Percentiles rank a stretch among this genome's conserved stretches.
These are phyloP conservation scores for Picea abies DNA, from an alignment of 83 land plant genomes.

Conservation along the genomic window DNA sequence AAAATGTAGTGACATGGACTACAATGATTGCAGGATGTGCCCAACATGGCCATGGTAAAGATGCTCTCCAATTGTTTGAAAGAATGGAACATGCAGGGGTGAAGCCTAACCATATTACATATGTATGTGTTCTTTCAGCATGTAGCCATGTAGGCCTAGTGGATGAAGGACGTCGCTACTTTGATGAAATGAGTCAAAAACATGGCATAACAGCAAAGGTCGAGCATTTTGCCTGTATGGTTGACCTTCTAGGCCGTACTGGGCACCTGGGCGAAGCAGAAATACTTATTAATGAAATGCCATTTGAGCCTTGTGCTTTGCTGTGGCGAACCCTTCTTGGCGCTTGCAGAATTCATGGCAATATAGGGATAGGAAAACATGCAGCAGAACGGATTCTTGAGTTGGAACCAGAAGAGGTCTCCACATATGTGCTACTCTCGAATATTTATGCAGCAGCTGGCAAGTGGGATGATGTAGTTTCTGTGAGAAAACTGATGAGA, in stretches of 20 bases:
- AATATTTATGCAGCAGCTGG: conserved; percentile 51
- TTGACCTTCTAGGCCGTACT: conserved; percentile 47
- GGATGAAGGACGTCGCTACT: conserved; percentile 33
- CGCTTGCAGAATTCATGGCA: conserved; percentile 36
- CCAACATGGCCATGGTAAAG: conserved; percentile 22
- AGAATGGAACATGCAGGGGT: conserved; percentile 37
- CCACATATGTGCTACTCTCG: conserved; percentile 36
- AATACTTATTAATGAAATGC: conserved; percentile 41
- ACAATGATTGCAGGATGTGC: conserved; percentile 55
- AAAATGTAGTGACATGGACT: conserved; percentile 60
- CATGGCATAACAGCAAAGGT: conserved; percentile 33
- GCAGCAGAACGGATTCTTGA: conserved; percentile 35
- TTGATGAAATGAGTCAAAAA: conserved; percentile 27
- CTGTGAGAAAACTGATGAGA: conserved; percentile 34
- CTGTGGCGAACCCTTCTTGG: conserved; percentile 43
- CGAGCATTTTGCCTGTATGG: conserved; percentile 52
- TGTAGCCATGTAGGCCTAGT: conserved; percentile 45
- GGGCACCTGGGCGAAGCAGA: conserved; percentile 44
- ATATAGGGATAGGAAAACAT: conserved; percentile 7
- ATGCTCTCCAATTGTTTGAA: conserved; percentile 22
- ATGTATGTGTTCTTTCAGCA: conserved; percentile 35
- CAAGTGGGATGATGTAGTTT: conserved; percentile 39
- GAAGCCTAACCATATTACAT: conserved; percentile 33
- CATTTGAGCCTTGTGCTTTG: conserved; percentile 40
- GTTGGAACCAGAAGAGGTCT: conserved; percentile 25